phyloP scores from a whole-genome alignment of 2,329 filamentous ascomycete species.

The Ceratocystiopsis brevicomis region DNA sequence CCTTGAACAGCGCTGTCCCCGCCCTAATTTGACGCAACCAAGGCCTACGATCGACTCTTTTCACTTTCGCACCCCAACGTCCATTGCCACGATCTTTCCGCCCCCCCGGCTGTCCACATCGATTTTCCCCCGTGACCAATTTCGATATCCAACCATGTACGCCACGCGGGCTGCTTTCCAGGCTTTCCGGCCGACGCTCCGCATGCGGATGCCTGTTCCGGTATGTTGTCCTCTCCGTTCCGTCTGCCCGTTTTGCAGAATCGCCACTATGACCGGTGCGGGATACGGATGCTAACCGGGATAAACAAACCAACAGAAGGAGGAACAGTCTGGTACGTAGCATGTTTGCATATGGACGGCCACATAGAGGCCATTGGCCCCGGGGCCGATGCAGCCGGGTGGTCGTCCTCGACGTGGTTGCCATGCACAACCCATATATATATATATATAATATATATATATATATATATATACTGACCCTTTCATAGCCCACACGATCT shows the following conservation, averaged over 20 bases:
- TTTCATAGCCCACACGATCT: conserved; percentile 77
- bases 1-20: not conserved
- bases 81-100: not conserved
- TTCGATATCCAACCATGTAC: conserved; percentile 24
- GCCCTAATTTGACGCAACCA: conserved; percentile 7
- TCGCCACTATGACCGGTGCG: too few relatives aligned
- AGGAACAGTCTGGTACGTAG: conserved; percentile 48
- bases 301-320: conserved; percentile 28
- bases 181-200: conserved; percentile 47
- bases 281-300: too few relatives aligned
- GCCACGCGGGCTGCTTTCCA: conserved; percentile 40
- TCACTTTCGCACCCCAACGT: not conserved
- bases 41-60: too few relatives aligned
- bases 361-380: too few relatives aligned
- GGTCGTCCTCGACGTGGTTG: too few relatives aligned
- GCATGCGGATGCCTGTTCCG: conserved; percentile 52
- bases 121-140: conserved; percentile 8
- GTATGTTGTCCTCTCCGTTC: conserved; percentile 31
- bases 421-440: not conserved
- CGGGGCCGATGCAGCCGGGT: too few relatives aligned
- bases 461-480: conserved; percentile 4
- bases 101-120: conserved; percentile 9
- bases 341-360: not conserved
- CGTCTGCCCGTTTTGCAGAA: not conserved
- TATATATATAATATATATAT: too few relatives aligned